A percentile compares a stretch with the other conserved stretches of the same genome.
Evolutionary conservation across 2,329 filamentous ascomycete species (phyloP).

Genomic region (Cryoendolithus antarcticus): DNA sequence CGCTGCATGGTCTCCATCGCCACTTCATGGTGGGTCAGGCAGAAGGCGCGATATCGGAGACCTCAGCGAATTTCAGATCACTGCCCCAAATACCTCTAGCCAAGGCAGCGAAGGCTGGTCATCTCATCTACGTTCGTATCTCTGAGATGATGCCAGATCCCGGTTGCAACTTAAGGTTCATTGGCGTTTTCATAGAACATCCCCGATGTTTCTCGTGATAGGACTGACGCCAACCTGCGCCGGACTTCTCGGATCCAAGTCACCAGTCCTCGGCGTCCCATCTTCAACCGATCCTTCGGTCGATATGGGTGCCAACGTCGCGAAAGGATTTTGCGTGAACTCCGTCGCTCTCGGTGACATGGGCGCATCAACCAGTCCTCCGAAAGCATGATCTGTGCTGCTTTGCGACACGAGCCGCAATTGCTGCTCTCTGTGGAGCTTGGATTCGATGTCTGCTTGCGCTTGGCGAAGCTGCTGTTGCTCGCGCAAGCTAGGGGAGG

Average conservation of each 20-base stretch:
- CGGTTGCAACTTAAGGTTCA: too few relatives aligned
- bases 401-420: neutral
- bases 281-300: slow-evolving; percentile 35
- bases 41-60: too few relatives aligned
- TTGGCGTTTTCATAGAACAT: slow-evolving; percentile 46
- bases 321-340: slow-evolving; percentile 60
- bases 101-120: too few relatives aligned
- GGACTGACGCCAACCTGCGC: slow-evolving; percentile 62
- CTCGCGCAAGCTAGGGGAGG: slow-evolving; percentile 22
- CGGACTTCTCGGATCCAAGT: slow-evolving; percentile 56
- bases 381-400: neutral
- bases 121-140: too few relatives aligned
- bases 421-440: slow-evolving; percentile 9
- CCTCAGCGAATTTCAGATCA: too few relatives aligned
- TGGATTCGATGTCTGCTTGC: slow-evolving; percentile 20
- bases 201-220: slow-evolving; percentile 66
- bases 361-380: slow-evolving; percentile 35
- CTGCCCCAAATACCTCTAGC: too few relatives aligned
- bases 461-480: slow-evolving; percentile 20
- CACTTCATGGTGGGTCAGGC: too few relatives aligned
- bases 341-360: slow-evolving; percentile 61
- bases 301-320: slow-evolving; percentile 24
- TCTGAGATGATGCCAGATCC: too few relatives aligned
- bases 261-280: slow-evolving; percentile 40
- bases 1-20: too few relatives aligned